Conservation (phyloP, 257 asterid species). For the Linderniella brevidens region DNA sequence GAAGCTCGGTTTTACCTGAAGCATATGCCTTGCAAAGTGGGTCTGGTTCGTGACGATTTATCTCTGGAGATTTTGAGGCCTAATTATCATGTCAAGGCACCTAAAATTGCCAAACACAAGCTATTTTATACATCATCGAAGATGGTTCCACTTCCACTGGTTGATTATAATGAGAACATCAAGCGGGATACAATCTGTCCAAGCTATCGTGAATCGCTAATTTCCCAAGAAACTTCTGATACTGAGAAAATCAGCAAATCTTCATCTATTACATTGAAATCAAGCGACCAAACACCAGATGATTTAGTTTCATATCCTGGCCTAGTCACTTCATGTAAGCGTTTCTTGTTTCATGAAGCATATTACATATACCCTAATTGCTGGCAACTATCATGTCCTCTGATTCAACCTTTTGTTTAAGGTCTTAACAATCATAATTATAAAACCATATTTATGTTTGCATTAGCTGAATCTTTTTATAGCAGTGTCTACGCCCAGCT, state of each 20-base stretch:
- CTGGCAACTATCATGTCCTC: neutral
- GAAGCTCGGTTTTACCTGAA: constrained; percentile 42
- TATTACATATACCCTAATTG: too few relatives aligned
- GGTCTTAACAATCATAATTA: neutral
- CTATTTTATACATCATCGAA: constrained; percentile 32
- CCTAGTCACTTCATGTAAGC: constrained; percentile 32
- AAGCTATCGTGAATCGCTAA: constrained; percentile 13
- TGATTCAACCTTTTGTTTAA: neutral
- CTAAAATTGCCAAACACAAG: constrained; percentile 20
- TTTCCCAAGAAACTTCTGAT: constrained; percentile 26
- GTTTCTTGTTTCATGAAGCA: too few relatives aligned
- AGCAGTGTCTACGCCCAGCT: too few relatives aligned
- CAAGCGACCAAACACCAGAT: constrained; percentile 22
- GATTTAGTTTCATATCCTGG: constrained; percentile 13
- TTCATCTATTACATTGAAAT: constrained; percentile 7
- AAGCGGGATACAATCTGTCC: constrained; percentile 19
- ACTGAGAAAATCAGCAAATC: constrained; percentile 13
- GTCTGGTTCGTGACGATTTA: constrained; percentile 32
- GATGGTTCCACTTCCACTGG: constrained; percentile 20
- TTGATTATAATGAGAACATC: constrained; percentile 9
- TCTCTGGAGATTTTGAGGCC: constrained; percentile 33
- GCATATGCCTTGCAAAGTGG: constrained; percentile 59
- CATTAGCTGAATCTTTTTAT: too few relatives aligned
- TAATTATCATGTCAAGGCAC: constrained; percentile 17
- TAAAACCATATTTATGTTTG: too few relatives aligned